Percentiles rank a stretch among this genome's conserved stretches.
These are phyloP conservation scores for Isatis lusitanica DNA, from an alignment of 441 rosid species.

Conservation along the genomic window DNA sequence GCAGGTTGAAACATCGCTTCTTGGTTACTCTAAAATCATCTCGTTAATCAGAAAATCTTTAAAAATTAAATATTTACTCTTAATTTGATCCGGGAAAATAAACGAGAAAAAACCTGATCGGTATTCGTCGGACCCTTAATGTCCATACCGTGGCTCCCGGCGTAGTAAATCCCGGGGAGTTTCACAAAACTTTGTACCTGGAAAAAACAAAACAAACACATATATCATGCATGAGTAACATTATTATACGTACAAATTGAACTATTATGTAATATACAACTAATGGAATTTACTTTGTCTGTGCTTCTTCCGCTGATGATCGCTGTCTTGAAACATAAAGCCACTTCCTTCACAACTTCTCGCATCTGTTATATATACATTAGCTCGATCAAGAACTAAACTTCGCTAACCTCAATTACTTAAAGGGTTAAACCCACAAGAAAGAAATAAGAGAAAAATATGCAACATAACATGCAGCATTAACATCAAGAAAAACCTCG, in stretches of 20 bases:
- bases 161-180: conserved; percentile 54
- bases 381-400: neutral
- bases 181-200: conserved; percentile 52
- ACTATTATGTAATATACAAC: neutral
- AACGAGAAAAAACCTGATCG: conserved; percentile 16
- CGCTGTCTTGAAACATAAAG: conserved; percentile 55
- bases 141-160: conserved; percentile 79
- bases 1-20: conserved; percentile 56
- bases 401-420: neutral
- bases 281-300: conserved; percentile 41
- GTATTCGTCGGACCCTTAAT: conserved; percentile 57
- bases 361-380: conserved; percentile 46
- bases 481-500: conserved; percentile 40
- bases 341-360: conserved; percentile 50
- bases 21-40: conserved; percentile 24
- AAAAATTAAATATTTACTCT: neutral
- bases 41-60: neutral
- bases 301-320: conserved; percentile 63
- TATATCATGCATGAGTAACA: neutral
- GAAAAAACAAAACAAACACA: neutral
- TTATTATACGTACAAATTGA: neutral
- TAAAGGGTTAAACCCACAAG: neutral
- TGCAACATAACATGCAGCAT: neutral
- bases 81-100: neutral
- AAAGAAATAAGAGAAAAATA: neutral